Conservation (phyloP, 352 stramenopile genomes). For the Globisporangium parvum region DNA sequence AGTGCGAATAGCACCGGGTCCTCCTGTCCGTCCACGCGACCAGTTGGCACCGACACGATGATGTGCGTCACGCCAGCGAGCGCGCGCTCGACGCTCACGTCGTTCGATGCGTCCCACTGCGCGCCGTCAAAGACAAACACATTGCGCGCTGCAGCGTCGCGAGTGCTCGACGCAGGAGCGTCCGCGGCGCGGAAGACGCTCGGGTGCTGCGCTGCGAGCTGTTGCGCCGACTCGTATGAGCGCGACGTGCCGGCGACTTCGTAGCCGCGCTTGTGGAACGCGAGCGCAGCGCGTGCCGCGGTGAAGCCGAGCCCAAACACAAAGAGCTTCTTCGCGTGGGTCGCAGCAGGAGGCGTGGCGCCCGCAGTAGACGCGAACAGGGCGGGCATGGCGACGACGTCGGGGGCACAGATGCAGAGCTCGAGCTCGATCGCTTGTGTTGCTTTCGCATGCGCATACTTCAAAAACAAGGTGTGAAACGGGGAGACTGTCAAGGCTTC, state of each 20-base stretch:
- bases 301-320: conserved; percentile 89
- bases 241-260: conserved; percentile 68
- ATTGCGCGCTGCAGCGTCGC: conserved; percentile 25
- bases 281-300: conserved; percentile 57
- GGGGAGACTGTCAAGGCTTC: no score
- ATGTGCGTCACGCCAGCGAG: conserved; percentile 67
- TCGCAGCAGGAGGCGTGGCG: no score
- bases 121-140: conserved; percentile 81
- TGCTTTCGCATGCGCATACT: no score
- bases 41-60: conserved; percentile 64
- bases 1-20: conserved; percentile 72
- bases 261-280: conserved; percentile 60
- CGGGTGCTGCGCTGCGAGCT: conserved; percentile 30
- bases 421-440: no score
- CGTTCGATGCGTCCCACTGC: conserved; percentile 34
- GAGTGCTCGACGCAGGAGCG: no score
- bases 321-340: conserved; percentile 50
- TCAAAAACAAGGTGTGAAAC: no score
- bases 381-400: no score
- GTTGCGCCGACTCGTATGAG: conserved; percentile 34
- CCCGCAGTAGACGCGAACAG: not conserved
- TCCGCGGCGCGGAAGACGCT: conserved; percentile 30
- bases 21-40: conserved; percentile 31
- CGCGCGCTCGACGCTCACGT: conserved; percentile 31
- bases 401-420: no score